These are phyloP conservation scores for Lipomyces japonicus DNA, from an alignment of 805 yeast species.

Conservation along the genomic window DNA sequence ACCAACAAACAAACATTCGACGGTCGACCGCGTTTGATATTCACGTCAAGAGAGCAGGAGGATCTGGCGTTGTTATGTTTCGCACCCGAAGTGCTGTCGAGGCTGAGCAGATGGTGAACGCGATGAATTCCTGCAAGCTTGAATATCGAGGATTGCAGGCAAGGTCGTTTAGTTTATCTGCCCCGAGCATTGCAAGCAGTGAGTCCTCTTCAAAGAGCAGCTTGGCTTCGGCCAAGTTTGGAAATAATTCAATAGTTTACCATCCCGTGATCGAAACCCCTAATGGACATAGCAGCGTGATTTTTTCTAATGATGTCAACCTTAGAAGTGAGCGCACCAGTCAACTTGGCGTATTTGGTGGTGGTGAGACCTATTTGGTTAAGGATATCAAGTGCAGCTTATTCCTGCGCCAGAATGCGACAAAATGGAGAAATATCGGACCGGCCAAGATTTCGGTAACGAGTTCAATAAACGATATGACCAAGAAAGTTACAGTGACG, in stretches of 20 bases:
- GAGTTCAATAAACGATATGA: not conserved
- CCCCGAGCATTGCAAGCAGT: slow-evolving; percentile 20
- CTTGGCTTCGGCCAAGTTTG: not conserved
- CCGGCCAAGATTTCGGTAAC: slow-evolving; percentile 21
- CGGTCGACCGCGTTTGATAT: slow-evolving; percentile 30
- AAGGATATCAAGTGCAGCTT: slow-evolving; percentile 25
- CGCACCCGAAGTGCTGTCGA: slow-evolving; percentile 28
- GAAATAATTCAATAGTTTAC: slow-evolving; percentile 10
- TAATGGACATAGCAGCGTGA: not conserved
- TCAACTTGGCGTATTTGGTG: not conserved
- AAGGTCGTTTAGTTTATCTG: slow-evolving; percentile 11
- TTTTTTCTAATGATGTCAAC: not conserved
- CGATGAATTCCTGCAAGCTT: slow-evolving; percentile 23
- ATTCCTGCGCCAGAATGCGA: slow-evolving; percentile 22
- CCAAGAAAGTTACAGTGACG: slow-evolving; percentile 11
- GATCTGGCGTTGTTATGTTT: slow-evolving; percentile 27
- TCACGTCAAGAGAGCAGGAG: slow-evolving; percentile 21
- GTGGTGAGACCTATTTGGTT: slow-evolving; percentile 10
- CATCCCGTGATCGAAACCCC: slow-evolving; percentile 13
- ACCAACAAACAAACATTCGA: slow-evolving; percentile 15
- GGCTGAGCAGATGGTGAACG: slow-evolving; percentile 29
- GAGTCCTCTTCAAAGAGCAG: slow-evolving; percentile 18
- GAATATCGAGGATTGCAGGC: slow-evolving; percentile 10
- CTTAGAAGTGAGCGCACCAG: not conserved
- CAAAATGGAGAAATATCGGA: slow-evolving; percentile 31